Percentiles rank a stretch among this genome's conserved stretches.
Evolutionary conservation across 2,329 filamentous ascomycete species (phyloP).

Genomic region (Ilyonectria mors-panacis): DNA sequence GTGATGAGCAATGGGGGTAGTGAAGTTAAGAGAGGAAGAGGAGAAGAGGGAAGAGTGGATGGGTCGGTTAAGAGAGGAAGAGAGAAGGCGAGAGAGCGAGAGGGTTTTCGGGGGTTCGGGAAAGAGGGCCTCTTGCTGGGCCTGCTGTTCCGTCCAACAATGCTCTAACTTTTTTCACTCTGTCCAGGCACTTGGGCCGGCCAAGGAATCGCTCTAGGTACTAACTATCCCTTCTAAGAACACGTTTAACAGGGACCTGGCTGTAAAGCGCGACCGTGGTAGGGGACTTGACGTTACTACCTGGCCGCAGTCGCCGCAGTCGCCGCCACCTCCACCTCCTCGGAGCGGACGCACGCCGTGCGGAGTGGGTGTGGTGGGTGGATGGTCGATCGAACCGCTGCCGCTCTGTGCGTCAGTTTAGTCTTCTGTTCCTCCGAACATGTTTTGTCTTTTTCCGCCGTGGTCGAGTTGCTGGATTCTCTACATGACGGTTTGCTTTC

Average conservation of each 20-base stretch:
- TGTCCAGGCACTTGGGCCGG: neutral
- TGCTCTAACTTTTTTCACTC: neutral
- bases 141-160: slow-evolving; percentile 30
- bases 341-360: slow-evolving; percentile 14
- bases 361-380: slow-evolving; percentile 18
- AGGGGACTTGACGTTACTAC: neutral
- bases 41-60: slow-evolving; percentile 30
- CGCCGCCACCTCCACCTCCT: slow-evolving; percentile 26
- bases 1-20: slow-evolving; percentile 12
- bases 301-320: slow-evolving; percentile 20
- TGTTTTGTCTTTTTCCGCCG: neutral
- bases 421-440: neutral
- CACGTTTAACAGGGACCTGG: neutral
- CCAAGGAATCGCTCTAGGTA: neutral
- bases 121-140: slow-evolving; percentile 37
- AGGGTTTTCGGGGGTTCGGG: slow-evolving; percentile 41
- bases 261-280: too few relatives aligned
- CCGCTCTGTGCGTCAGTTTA: neutral
- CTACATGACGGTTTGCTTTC: neutral
- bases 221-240: slow-evolving; percentile 23
- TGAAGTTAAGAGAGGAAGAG: slow-evolving; percentile 17
- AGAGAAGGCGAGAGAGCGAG: slow-evolving; percentile 28
- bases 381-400: neutral
- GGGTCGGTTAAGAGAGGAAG: slow-evolving; percentile 19
- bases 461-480: neutral